phyloP scores from a whole-genome alignment of 306 rosid genomes.

The Lagenaria siceraria region DNA sequence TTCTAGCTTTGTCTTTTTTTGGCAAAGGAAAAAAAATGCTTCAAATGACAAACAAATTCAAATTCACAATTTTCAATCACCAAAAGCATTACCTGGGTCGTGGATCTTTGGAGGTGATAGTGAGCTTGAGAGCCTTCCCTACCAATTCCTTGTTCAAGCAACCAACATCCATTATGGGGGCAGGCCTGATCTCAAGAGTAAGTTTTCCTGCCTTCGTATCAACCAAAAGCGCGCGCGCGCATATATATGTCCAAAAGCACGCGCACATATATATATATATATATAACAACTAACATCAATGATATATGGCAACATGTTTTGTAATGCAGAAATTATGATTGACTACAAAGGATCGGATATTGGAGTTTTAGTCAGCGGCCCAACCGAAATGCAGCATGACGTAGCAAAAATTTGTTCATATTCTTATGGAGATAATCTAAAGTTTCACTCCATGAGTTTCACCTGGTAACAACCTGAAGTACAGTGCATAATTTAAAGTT shows the following conservation, averaged over 20 bases:
- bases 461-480: slow-evolving; percentile 17
- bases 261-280: neutral
- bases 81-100: slow-evolving; percentile 12
- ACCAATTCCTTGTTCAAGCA: slow-evolving; percentile 21
- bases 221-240: neutral
- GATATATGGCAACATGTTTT: neutral
- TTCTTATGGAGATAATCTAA: slow-evolving; percentile 24
- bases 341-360: slow-evolving; percentile 27
- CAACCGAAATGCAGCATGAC: slow-evolving; percentile 33
- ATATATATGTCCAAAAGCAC: too few species aligned
- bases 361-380: slow-evolving; percentile 44
- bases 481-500: neutral
- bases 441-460: slow-evolving; percentile 38
- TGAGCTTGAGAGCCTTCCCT: slow-evolving; percentile 31
- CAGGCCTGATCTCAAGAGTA: slow-evolving; percentile 34
- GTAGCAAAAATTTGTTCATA: slow-evolving; percentile 41
- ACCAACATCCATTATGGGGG: slow-evolving; percentile 25
- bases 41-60: slow-evolving; percentile 8
- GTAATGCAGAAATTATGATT: slow-evolving; percentile 22
- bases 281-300: neutral
- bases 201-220: neutral
- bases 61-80: slow-evolving; percentile 10
- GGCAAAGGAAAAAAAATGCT: slow-evolving; percentile 24
- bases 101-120: slow-evolving; percentile 15
- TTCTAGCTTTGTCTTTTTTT: slow-evolving; percentile 19